phyloP scores from a whole-genome alignment of 2,329 filamentous ascomycete genomes.

The Sporothrix luriei region DNA sequence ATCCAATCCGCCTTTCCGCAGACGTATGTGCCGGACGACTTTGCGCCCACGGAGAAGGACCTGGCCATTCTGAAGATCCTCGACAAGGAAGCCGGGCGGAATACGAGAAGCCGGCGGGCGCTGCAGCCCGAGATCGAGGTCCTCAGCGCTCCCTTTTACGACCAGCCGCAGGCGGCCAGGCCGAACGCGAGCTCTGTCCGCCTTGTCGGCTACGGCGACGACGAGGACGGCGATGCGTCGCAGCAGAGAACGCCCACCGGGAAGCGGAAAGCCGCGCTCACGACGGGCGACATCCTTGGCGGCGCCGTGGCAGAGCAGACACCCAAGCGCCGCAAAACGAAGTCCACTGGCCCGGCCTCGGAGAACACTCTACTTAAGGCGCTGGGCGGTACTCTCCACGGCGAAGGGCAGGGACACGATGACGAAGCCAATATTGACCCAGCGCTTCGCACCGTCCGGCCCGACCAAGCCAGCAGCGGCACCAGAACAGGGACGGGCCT shows the following conservation, averaged over 20 bases:
- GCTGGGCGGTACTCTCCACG: background rate
- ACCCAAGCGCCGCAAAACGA: constrained; percentile 17
- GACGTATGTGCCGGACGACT: constrained; percentile 48
- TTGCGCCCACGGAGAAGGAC: constrained; percentile 45
- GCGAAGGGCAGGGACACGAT: background rate
- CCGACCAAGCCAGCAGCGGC: background rate
- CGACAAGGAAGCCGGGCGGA: constrained; percentile 33
- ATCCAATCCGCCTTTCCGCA: constrained; percentile 53
- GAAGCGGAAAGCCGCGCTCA: constrained; percentile 23
- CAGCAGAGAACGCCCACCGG: constrained; percentile 1
- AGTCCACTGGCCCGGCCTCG: constrained; percentile 31
- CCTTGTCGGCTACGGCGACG: constrained; percentile 18
- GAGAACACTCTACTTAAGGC: constrained; percentile 29
- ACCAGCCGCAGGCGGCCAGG: constrained; percentile 28
- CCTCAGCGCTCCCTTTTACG: constrained; percentile 56
- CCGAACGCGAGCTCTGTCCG: constrained; percentile 5
- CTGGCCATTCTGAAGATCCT: constrained; percentile 40
- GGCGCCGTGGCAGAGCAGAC: background rate
- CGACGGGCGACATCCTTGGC: background rate
- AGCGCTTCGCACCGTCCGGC: constrained; percentile 18
- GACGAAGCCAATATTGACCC: constrained; percentile 31
- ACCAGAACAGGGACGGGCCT: background rate
- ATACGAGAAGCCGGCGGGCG: constrained; percentile 42
- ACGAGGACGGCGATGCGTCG: background rate
- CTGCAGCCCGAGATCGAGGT: constrained; percentile 51